Conservation (phyloP, 208 protist genomes). For the Crithidia bombi region DNA sequence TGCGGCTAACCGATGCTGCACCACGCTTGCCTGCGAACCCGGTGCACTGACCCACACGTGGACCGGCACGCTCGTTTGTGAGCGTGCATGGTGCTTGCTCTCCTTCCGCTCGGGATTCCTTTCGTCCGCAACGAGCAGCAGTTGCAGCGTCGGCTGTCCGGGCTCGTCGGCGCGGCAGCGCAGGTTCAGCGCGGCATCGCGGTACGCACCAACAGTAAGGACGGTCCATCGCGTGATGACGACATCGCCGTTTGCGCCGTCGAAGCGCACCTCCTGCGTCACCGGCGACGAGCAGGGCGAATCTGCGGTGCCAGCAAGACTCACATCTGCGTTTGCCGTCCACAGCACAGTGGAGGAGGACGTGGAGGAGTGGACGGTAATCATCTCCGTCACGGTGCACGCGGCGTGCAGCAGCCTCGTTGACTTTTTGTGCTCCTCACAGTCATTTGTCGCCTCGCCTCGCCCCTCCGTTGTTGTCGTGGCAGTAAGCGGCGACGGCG, state of each 20-base stretch:
- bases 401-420: slow-evolving; percentile 4
- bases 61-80: neutral
- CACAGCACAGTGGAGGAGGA: slow-evolving; percentile 29
- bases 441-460: neutral
- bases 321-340: slow-evolving; percentile 17
- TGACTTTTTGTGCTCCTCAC: neutral
- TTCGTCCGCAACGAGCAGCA: slow-evolving; percentile 29
- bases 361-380: neutral
- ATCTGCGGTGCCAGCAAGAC: neutral
- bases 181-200: slow-evolving; percentile 57
- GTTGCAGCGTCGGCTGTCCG: slow-evolving; percentile 28
- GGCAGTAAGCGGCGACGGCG: neutral
- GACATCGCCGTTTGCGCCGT: slow-evolving; percentile 35
- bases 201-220: slow-evolving; percentile 49
- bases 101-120: neutral
- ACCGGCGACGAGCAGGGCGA: slow-evolving; percentile 1
- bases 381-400: slow-evolving; percentile 25
- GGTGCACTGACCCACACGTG: slow-evolving; percentile 27
- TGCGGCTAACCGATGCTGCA: slow-evolving; percentile 23
- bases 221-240: slow-evolving; percentile 37
- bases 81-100: neutral
- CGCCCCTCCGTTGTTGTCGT: neutral
- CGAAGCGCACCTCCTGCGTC: slow-evolving; percentile 24
- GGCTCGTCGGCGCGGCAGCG: slow-evolving; percentile 26
- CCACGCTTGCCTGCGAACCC: neutral